These are phyloP conservation scores for Aureobasidium subglaciale DNA, from an alignment of 2,329 filamentous ascomycete genomes.

Conservation along the genomic window DNA sequence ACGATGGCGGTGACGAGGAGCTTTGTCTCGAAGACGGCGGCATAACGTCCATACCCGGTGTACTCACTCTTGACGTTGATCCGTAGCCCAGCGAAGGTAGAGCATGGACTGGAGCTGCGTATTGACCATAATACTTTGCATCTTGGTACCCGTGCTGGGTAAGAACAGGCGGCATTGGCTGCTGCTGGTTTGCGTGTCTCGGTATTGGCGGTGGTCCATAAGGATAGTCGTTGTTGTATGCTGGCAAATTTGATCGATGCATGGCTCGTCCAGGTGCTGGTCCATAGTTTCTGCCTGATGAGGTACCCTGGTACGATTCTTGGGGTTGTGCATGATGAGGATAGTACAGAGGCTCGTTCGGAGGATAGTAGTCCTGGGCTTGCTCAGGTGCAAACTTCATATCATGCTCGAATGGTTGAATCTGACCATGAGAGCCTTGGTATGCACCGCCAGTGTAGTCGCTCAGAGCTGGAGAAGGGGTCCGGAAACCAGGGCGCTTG, in stretches of 20 bases:
- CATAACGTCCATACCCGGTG: constrained; percentile 33
- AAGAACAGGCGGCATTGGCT: background rate
- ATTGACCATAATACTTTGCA: background rate
- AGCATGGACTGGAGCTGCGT: background rate
- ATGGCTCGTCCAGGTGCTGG: constrained; percentile 11
- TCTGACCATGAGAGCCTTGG: background rate
- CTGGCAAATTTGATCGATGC: constrained; percentile 22
- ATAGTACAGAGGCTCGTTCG: background rate
- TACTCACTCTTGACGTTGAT: constrained; percentile 26
- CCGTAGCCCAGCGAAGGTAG: background rate
- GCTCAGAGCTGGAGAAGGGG: constrained; percentile 39
- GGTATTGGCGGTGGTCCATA: constrained; percentile 4
- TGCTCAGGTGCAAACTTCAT: background rate
- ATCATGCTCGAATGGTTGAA: background rate
- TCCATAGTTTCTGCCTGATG: background rate
- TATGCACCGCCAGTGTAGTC: constrained; percentile 23
- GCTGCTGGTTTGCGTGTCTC: background rate
- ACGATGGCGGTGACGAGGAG: constrained; percentile 33
- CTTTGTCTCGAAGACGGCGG: constrained; percentile 38
- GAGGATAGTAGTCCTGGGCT: background rate
- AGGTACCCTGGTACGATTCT: background rate
- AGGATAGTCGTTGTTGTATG: constrained; percentile 26
- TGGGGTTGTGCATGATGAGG: background rate
- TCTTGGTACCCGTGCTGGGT: background rate
- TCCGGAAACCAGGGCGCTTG: constrained; percentile 35